Evolutionary conservation across 2,329 filamentous ascomycete genomes (phyloP).

Genomic region (Phoma sp.): DNA sequence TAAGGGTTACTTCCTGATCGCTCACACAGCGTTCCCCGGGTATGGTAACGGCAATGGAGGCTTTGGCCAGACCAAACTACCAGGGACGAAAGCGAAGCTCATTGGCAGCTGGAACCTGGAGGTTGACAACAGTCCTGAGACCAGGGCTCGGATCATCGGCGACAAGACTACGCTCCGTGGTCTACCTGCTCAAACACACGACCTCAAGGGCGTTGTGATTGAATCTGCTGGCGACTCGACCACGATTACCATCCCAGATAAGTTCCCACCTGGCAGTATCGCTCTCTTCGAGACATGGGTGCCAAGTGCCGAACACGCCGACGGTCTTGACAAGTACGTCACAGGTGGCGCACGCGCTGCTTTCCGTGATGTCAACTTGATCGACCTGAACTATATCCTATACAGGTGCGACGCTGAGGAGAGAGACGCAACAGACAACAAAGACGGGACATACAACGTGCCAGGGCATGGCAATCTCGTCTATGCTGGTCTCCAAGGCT

Average conservation of each 20-base stretch:
- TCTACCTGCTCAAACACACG: conserved; percentile 80
- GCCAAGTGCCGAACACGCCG: conserved; percentile 81
- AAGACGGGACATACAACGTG: conserved; percentile 87
- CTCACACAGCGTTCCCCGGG: conserved; percentile 93
- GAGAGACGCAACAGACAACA: conserved; percentile 76
- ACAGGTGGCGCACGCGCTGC: conserved; percentile 80
- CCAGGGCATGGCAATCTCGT: conserved; percentile 84
- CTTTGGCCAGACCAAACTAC: conserved; percentile 79
- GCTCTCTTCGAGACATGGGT: conserved; percentile 97
- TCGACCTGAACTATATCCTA: conserved; percentile 89
- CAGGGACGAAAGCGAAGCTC: conserved; percentile 82
- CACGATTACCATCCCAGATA: conserved; percentile 77
- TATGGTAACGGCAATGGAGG: conserved; percentile 84
- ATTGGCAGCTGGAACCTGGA: conserved; percentile 93
- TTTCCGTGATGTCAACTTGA: conserved; percentile 74
- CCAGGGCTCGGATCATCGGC: conserved; percentile 66
- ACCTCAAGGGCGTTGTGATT: conserved; percentile 75
- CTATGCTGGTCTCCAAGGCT: conserved; percentile 96
- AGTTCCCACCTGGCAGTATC: conserved; percentile 92
- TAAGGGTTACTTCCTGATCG: conserved; percentile 93
- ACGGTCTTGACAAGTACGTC: conserved; percentile 84
- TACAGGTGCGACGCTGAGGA: conserved; percentile 94
- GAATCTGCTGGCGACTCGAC: conserved; percentile 77
- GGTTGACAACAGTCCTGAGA: conserved; percentile 77
- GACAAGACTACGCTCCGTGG: conserved; percentile 79